Evolutionary conservation across 208 protist species (phyloP).

Genomic region (Trypanosoma caninum): DNA sequence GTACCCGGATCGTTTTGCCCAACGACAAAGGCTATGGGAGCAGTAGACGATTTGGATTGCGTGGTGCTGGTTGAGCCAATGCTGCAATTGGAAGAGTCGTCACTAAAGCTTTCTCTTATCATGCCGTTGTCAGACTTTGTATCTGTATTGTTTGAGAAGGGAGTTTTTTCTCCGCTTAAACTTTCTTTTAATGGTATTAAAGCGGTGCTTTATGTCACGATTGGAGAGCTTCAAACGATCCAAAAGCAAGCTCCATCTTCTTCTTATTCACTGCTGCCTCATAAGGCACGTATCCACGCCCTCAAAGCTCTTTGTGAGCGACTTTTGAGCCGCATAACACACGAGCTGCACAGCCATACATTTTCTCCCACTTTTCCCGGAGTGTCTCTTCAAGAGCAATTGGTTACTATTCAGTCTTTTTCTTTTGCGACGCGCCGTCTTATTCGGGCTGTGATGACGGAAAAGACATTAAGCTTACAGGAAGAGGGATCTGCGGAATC

Average conservation of each 20-base stretch:
- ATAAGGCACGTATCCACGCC: slow-evolving; percentile 76
- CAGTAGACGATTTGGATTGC: neutral
- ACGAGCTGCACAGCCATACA: slow-evolving; percentile 1
- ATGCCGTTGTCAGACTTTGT: slow-evolving; percentile 25
- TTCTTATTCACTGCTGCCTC: slow-evolving; percentile 52
- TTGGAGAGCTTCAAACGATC: slow-evolving; percentile 41
- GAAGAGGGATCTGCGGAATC: slow-evolving; percentile 69
- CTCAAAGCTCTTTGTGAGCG: slow-evolving; percentile 60
- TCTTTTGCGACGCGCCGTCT: slow-evolving; percentile 54
- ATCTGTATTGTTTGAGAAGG: neutral
- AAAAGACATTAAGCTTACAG: slow-evolving; percentile 57
- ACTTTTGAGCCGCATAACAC: slow-evolving; percentile 31
- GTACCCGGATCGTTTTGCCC: slow-evolving; percentile 12
- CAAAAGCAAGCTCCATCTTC: slow-evolving; percentile 3
- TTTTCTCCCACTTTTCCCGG: slow-evolving; percentile 33
- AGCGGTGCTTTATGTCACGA: slow-evolving; percentile 29
- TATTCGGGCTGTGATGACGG: slow-evolving; percentile 73
- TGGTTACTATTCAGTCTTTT: slow-evolving; percentile 41
- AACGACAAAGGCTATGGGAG: neutral
- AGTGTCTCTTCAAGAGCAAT: slow-evolving; percentile 34
- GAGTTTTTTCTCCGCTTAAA: slow-evolving; percentile 13
- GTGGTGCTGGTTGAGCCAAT: slow-evolving; percentile 15
- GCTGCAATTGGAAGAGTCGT: slow-evolving; percentile 12
- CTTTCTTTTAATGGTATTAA: slow-evolving; percentile 47
- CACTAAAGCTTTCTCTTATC: slow-evolving; percentile 17